A percentile compares a stretch with the other conserved stretches of the same genome.
phyloP scores from a whole-genome alignment of 2,329 filamentous ascomycete genomes.

The Apiospora arundinis region DNA sequence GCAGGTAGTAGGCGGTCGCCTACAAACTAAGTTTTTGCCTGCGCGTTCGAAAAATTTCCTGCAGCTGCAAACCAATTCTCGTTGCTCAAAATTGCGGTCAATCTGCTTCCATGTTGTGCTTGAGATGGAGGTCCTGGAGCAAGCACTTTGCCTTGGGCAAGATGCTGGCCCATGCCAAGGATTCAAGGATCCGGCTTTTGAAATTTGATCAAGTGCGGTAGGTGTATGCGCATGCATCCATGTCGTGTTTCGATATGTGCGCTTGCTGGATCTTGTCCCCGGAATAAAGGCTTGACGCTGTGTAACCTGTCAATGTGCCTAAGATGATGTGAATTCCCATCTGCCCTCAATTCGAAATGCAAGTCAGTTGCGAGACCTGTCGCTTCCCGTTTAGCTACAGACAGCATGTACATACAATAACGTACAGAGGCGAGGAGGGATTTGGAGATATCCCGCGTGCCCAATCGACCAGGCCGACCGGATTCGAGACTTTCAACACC shows the following conservation, averaged over 20 bases:
- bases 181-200: not conserved
- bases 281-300: conserved; percentile 16
- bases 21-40: not conserved
- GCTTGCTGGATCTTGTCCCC: not conserved
- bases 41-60: not conserved
- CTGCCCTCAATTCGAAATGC: not conserved
- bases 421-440: not conserved
- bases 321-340: conserved; percentile 18
- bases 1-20: not conserved
- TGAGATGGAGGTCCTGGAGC: too few species aligned
- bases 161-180: too few species aligned
- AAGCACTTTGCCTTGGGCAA: too few species aligned
- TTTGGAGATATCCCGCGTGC: not conserved
- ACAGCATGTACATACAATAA: not conserved
- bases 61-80: too few species aligned
- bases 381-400: conserved; percentile 1
- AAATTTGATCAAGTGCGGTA: not conserved
- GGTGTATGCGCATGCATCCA: not conserved
- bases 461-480: not conserved
- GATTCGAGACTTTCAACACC: not conserved
- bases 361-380: not conserved
- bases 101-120: not conserved
- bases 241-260: not conserved
- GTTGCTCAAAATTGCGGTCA: not conserved
- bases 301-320: conserved; percentile 22